Base-by-base conservation (phyloP, 176 grass and related monocot genomes). In the Triticum turgidum region DNA sequence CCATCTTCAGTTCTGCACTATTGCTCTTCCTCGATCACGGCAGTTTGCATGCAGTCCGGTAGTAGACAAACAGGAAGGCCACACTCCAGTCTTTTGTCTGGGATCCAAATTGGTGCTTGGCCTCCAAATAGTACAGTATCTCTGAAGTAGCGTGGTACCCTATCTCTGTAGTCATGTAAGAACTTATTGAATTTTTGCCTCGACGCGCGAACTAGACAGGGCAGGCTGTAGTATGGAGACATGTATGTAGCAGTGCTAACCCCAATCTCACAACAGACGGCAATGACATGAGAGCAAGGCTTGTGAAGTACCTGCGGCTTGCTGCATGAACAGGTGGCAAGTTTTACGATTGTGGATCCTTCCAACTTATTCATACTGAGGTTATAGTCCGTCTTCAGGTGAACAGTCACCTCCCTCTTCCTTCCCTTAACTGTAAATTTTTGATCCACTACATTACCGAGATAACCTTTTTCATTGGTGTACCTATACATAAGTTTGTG, bases 11-110 rank as follows among this genome's bases (percentile, higher is more conserved):
- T 42, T 2, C 2, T 11, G 41, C 9, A 42, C 9, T 42, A 11
- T 42, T 42, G 9, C 9, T 42, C 41, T 42, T 9, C 8, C 41
- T 42, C 41, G 0, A 10, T 11, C 41, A 11, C 41, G 9, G 2
- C 41, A 42, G 41, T 86, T 51, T 22, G 69, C 4, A 42, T 12
- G 5, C 41, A 42, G 42, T 75, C 12, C 13, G 1, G 1, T 3
- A 3, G 11, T 7, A 75, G 14, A 29, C 11, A 75, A 49, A 1
- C 13, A 75, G 42, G 42, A 49, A 75, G 41, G 15, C 22, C 15
- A 20, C 65, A 79, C 49, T 86, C 76, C 64, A 70, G 4, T 33
- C 33, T 80, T 80, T 86, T 49, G 27, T 80, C 39, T 24, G 76
- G 85, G 52, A 86, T 80, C 85, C 52, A 86, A 72, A 24, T 79